phyloP scores from a whole-genome alignment of 2,329 filamentous ascomycete species.

The Fusarium ramigenum region DNA sequence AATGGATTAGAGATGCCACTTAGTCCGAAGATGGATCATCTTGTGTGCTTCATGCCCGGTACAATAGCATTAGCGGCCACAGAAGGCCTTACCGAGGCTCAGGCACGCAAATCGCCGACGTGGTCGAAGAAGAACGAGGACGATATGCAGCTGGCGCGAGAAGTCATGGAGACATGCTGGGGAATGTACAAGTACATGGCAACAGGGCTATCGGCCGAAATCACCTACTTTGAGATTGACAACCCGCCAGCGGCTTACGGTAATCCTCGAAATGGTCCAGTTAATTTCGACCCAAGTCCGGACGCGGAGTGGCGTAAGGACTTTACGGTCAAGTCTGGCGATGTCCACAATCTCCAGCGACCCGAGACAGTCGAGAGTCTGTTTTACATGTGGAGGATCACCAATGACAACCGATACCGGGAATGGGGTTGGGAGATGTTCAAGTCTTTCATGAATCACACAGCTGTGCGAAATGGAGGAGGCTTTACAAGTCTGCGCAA shows the following conservation, averaged over 20 bases:
- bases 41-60: conserved; percentile 97
- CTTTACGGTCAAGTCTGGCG: conserved; percentile 80
- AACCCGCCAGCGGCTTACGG: conserved; percentile 70
- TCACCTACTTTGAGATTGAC: conserved; percentile 86
- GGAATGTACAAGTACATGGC: conserved; percentile 93
- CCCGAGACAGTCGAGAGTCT: conserved; percentile 97
- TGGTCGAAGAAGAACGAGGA: conserved; percentile 86
- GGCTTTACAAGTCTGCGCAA: conserved; percentile 86
- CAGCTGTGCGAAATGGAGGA: conserved; percentile 77
- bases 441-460: conserved; percentile 87
- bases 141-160: conserved; percentile 85
- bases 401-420: conserved; percentile 85
- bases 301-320: conserved; percentile 78
- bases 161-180: conserved; percentile 97
- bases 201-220: conserved; percentile 93
- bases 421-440: conserved; percentile 99
- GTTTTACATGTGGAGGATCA: conserved; percentile 99
- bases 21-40: conserved; percentile 94
- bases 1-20: conserved; percentile 72
- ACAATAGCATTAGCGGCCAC: conserved; percentile 92
- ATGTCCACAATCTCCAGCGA: conserved; percentile 91
- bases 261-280: conserved; percentile 58
- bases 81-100: conserved; percentile 76
- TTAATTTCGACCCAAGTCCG: conserved; percentile 59
- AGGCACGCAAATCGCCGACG: conserved; percentile 74